Evolutionary conservation across 2,329 filamentous ascomycete species (phyloP), one percentile per base, ranked within the genome.

Genomic region (Plenodomus tracheiphilus): DNA sequence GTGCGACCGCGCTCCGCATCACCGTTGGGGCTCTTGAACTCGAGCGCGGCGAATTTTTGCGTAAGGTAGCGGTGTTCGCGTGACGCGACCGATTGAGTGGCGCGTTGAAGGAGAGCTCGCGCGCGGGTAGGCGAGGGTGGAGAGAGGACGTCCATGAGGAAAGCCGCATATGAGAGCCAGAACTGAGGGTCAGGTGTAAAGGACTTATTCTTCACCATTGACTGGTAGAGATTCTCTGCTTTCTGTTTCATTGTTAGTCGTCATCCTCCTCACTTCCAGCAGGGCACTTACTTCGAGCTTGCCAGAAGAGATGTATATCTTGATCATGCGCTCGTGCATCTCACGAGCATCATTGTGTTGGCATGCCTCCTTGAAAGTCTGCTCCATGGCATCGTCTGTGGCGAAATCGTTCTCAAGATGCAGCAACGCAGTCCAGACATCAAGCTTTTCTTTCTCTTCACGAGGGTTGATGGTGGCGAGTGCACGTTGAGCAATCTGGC

Each of bases 111-210:
- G 13, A 99, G 83, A 1, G 84, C 85, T 46, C 92, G 87, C 7
- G 85, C 85, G 37, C 91, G 87, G 3, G 86, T 89, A 7, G 86
- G 84, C n/a, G 87, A 86, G 1, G 91, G 83, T 10, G 87, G 81
- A 49, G 82, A 79, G 51, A 84, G 76, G 1, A 84, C 88, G 50
- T 87, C 85, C 75, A 96, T 88, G 47, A 99, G 81, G 81, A 97
- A 97, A 64, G 88, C 88, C 19, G 92, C 93, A 74, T 97, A 97
- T 78, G 97, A 97, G 73, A 88, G 81, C 90, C 92, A 99, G 59
- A 97, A 85, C 44, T 86, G 83, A 9, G 89, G 86, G 5, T 86
- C 84, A 58, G 86, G 85, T 55, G 88, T 87, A 66, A 94, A 90
- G 51, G 71, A 65, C 53, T 91, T 92, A 76, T 95, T 97, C 78